Evolutionary conservation across 2,329 filamentous ascomycete species (phyloP), one percentile per base, ranked within the genome.

Genomic region (Aspergillus flavus): DNA sequence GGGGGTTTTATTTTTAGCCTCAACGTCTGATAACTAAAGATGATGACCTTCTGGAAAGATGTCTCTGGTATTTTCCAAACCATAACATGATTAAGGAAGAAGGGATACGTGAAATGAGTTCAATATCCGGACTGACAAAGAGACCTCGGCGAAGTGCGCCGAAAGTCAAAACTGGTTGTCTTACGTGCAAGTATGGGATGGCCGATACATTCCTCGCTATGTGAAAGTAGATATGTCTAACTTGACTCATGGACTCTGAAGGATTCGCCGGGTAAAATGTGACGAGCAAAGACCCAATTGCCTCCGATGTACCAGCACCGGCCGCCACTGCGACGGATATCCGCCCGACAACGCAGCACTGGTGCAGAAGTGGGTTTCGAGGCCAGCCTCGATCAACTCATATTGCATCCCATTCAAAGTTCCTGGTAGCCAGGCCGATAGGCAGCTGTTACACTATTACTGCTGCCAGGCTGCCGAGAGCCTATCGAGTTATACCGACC

Each of bases 371-470:
- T 21, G 34, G 21, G 12, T 21, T 6, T 14, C 14, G 23, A 43
- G 36, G 10, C n/a, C 52, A n/a, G 46, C 23, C 6, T 19, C 46
- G 6, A 68, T 70, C 21, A 63, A 53, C 45, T 52, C 64, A 23
- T 72, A 72, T 34, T 68, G 59, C 45, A 67, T 72, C 23, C 70
- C 70, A 1, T 72, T 72, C 46, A 72, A 69, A 39, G 61, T 72
- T 4, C 70, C 69, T 2, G 70, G 69, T 1, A 70, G 69, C 41
- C 67, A 65, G n/a, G 58, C 63, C 26, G 68, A 72, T 46, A 69
- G 70, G 2, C 66, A 71, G 45, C 59, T 71, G 2, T 59, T 72
- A 12, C 69, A 72, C 41, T 72, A 69, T 50, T 71, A 72, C 52
- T 69, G 65, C 39, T 56, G 36, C 12, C 61, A 71, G 46, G 68